Evolutionary conservation across 345 rosid species (phyloP).

Genomic region (Eucalyptus globulus): DNA sequence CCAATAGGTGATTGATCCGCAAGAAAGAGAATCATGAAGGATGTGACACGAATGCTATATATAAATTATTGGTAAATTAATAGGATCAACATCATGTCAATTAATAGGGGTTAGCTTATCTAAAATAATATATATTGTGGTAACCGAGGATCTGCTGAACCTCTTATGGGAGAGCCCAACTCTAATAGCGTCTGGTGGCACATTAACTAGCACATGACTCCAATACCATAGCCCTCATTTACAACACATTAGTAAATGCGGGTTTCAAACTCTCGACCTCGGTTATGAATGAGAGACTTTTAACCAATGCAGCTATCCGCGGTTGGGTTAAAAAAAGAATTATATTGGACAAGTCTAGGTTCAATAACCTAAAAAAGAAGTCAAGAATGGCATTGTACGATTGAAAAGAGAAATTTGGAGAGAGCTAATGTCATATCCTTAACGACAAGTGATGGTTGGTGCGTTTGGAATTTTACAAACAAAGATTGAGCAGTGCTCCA

Average conservation of each 20-base stretch:
- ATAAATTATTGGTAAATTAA: no score
- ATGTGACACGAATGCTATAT: fast-evolving
- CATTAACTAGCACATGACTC: fast-evolving
- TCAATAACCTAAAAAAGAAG: background rate
- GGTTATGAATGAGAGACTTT: fast-evolving
- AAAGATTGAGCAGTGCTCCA: background rate
- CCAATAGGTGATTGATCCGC: fast-evolving
- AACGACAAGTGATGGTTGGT: background rate
- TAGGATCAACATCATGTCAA: background rate
- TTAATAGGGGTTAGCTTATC: background rate
- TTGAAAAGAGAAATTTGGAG: background rate
- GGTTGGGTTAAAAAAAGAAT: fast-evolving
- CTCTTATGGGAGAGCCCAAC: fast-evolving
- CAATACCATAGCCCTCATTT: fast-evolving
- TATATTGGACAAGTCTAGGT: background rate
- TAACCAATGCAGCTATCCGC: fast-evolving
- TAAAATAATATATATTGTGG: background rate
- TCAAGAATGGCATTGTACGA: background rate
- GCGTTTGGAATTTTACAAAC: background rate
- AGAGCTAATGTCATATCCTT: background rate
- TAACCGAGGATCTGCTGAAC: fast-evolving
- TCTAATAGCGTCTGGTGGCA: fast-evolving
- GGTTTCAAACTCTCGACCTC: fast-evolving
- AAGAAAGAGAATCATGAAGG: background rate
- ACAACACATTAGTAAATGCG: fast-evolving